phyloP scores from a whole-genome alignment of 2,329 filamentous ascomycete genomes.

The Nothopassalora personata region DNA sequence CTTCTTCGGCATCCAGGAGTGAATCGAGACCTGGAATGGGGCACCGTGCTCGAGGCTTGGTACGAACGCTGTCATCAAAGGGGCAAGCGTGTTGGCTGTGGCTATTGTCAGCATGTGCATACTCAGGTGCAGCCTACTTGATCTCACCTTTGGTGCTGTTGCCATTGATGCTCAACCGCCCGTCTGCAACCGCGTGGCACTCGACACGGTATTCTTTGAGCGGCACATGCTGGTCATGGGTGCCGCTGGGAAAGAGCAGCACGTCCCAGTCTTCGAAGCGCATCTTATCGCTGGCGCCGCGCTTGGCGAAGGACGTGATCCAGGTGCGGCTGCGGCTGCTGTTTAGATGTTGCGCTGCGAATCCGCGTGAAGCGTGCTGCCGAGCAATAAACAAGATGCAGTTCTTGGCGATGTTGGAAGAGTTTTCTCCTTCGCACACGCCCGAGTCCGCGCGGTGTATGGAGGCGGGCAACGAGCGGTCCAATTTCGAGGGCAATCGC shows the following conservation, averaged over 20 bases:
- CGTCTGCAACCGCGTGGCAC: slow-evolving; percentile 57
- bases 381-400: slow-evolving; percentile 2
- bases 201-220: slow-evolving; percentile 76
- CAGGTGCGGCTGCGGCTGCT: background rate
- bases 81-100: slow-evolving; percentile 7
- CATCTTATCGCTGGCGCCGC: slow-evolving; percentile 47
- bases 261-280: slow-evolving; percentile 84
- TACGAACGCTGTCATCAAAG: slow-evolving; percentile 60
- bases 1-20: slow-evolving; percentile 62
- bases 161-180: background rate
- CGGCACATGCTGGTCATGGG: slow-evolving; percentile 56
- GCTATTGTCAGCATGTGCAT: background rate
- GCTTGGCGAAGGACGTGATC: background rate
- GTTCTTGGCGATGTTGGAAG: background rate
- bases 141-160: background rate
- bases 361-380: background rate
- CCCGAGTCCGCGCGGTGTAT: background rate
- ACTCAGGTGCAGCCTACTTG: background rate
- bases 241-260: slow-evolving; percentile 57
- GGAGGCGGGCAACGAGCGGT: background rate
- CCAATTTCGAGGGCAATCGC: background rate
- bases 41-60: slow-evolving; percentile 56
- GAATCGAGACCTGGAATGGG: slow-evolving; percentile 67
- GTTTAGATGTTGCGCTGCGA: slow-evolving; percentile 4
- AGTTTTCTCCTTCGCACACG: background rate